Percentiles rank a stretch among this genome's conserved stretches.
These are phyloP conservation scores for Phoenix roebelenii DNA, from an alignment of 176 grass and related monocot genomes.

Conservation along the genomic window DNA sequence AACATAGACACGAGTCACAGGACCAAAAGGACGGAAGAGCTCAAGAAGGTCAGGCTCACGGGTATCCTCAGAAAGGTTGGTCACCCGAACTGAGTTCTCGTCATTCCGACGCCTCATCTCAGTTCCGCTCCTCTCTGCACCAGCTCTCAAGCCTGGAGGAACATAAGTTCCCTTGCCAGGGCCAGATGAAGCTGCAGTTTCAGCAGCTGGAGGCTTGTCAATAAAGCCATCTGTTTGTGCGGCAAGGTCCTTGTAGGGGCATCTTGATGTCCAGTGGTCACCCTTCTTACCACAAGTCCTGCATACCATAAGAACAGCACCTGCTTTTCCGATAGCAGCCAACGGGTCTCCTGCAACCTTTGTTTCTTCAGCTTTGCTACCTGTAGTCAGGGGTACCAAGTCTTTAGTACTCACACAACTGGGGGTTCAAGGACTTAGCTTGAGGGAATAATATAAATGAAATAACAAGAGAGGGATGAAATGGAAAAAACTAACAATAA, in stretches of 20 bases:
- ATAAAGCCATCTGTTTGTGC: conserved; percentile 22
- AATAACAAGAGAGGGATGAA: too few relatives aligned
- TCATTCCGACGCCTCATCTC: conserved; percentile 51
- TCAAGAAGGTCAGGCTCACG: conserved; percentile 53
- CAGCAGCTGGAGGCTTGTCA: conserved; percentile 31
- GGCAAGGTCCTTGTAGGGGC: conserved; percentile 69
- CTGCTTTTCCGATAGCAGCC: conserved; percentile 26
- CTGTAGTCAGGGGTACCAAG: conserved; percentile 5
- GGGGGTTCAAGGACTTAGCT: too few relatives aligned
- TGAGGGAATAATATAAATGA: too few relatives aligned
- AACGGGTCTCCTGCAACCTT: conserved; percentile 33
- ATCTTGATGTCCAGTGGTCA: conserved; percentile 81
- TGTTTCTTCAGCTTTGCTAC: conserved; percentile 56
- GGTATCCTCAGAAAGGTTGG: conserved; percentile 79
- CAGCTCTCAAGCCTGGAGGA: conserved; percentile 72
- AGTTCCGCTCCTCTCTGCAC: conserved; percentile 32
- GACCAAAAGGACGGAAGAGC: conserved; percentile 69
- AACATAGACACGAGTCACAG: conserved; percentile 74
- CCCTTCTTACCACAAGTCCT: conserved; percentile 76
- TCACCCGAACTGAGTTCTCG: conserved; percentile 73
- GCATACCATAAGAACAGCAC: conserved; percentile 76
- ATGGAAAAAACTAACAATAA: too few relatives aligned
- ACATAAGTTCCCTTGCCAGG: conserved; percentile 59
- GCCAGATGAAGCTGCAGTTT: conserved; percentile 21
- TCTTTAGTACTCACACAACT: too few relatives aligned